Evolutionary conservation across 2,329 filamentous ascomycete genomes (phyloP).

Genomic region (Sporothrix euskadiensis): DNA sequence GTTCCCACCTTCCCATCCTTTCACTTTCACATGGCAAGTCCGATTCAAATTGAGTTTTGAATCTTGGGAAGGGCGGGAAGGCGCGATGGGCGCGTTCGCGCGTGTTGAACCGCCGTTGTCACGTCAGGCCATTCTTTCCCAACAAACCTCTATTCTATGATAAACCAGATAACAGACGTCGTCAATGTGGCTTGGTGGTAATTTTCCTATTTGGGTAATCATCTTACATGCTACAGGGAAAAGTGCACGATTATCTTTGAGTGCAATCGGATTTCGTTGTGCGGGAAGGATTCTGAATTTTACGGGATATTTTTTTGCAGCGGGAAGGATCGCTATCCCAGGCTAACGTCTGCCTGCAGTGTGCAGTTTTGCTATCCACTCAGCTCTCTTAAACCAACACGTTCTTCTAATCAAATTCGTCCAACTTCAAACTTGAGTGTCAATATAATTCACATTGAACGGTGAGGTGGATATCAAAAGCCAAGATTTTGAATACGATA

Average conservation of each 20-base stretch:
- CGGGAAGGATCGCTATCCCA: background rate
- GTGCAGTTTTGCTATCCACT: background rate
- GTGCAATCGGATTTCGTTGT: background rate
- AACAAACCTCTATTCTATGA: background rate
- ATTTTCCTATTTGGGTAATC: slow-evolving; percentile 2
- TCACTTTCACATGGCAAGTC: background rate
- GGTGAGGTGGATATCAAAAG: background rate
- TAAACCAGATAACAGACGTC: too few relatives aligned
- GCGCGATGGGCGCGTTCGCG: background rate
- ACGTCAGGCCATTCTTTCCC: background rate
- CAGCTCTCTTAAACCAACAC: background rate
- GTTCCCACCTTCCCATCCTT: background rate
- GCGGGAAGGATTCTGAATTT: background rate
- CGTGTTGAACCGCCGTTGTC: background rate
- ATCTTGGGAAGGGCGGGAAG: background rate
- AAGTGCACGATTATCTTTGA: background rate
- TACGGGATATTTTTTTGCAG: background rate
- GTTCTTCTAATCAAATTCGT: background rate
- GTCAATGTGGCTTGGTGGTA: background rate
- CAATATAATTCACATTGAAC: background rate
- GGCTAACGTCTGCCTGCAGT: background rate
- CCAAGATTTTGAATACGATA: background rate
- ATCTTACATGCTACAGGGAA: background rate
- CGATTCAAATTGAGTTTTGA: background rate
- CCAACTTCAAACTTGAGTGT: background rate